phyloP scores from a whole-genome alignment of 2,329 filamentous ascomycete genomes.

The Lojkania enalia region DNA sequence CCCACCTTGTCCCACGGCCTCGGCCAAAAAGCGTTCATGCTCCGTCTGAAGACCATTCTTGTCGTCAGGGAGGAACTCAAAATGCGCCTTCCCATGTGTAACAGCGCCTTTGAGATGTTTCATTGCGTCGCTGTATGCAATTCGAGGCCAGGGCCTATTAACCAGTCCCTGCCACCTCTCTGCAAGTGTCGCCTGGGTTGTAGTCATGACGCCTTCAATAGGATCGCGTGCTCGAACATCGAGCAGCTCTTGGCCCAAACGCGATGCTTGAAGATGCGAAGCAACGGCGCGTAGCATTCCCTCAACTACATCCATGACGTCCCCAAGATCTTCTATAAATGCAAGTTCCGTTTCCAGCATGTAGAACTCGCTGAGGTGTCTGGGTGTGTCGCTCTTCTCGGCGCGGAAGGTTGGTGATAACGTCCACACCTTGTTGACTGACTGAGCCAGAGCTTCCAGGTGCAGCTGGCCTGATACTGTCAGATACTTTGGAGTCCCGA shows the following conservation, averaged over 20 bases:
- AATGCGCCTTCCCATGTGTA: constrained; percentile 54
- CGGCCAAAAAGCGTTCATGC: constrained; percentile 87
- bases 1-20: constrained; percentile 61
- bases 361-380: constrained; percentile 96
- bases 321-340: constrained; percentile 70
- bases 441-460: constrained; percentile 86
- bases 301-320: constrained; percentile 80
- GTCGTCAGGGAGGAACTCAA: constrained; percentile 72
- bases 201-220: no score
- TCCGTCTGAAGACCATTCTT: constrained; percentile 79
- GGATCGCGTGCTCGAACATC: constrained; percentile 46
- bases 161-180: constrained; percentile 72
- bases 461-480: constrained; percentile 96
- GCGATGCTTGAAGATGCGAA: constrained; percentile 53
- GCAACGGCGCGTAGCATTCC: constrained; percentile 68
- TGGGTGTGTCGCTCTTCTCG: constrained; percentile 79
- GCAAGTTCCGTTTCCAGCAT: constrained; percentile 94
- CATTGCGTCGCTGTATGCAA: constrained; percentile 83
- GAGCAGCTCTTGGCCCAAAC: constrained; percentile 60
- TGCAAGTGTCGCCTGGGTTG: constrained; percentile 58
- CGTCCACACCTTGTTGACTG: constrained; percentile 89
- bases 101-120: constrained; percentile 64
- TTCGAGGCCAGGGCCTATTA: constrained; percentile 77
- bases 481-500: constrained; percentile 85
- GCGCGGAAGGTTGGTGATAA: constrained; percentile 92